These are phyloP conservation scores for Scalesia atractyloides DNA, from an alignment of 129 eudicot genomes.

Conservation along the genomic window DNA sequence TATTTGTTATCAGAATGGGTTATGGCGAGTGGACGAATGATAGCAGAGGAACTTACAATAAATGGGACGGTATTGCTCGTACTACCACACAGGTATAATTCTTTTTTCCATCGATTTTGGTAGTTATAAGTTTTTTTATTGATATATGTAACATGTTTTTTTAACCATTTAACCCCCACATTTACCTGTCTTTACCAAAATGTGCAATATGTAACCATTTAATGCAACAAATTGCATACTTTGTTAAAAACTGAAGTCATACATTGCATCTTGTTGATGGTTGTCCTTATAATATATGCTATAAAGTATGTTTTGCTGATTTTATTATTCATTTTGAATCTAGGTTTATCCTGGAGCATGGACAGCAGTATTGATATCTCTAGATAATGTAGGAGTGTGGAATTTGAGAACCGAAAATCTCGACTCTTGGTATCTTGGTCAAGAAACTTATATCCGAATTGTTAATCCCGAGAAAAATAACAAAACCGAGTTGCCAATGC, in stretches of 20 bases:
- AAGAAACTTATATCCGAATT: constrained; percentile 82
- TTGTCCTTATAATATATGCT: neutral
- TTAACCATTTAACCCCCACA: neutral
- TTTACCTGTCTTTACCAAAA: neutral
- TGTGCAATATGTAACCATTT: neutral
- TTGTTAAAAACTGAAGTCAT: neutral
- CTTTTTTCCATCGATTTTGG: neutral
- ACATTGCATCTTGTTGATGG: neutral
- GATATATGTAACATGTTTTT: neutral
- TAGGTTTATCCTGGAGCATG: constrained; percentile 94
- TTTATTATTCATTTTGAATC: neutral
- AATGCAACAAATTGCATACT: neutral
- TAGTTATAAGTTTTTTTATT: neutral
- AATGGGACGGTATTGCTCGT: constrained; percentile 97
- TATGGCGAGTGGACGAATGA: constrained; percentile 87
- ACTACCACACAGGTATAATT: constrained; percentile 70
- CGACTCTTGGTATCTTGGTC: constrained; percentile 94
- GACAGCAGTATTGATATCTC: constrained; percentile 83
- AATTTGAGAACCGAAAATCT: constrained; percentile 88
- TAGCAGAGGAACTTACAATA: constrained; percentile 93
- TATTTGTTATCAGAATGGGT: constrained; percentile 62
- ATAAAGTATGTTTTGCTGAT: neutral
- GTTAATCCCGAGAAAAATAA: constrained; percentile 71
- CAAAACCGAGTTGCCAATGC: constrained; percentile 81
- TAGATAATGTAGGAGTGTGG: constrained; percentile 92